Conservation (phyloP, 108 stramenopile species). For the Licmophora abbreviata region DNA sequence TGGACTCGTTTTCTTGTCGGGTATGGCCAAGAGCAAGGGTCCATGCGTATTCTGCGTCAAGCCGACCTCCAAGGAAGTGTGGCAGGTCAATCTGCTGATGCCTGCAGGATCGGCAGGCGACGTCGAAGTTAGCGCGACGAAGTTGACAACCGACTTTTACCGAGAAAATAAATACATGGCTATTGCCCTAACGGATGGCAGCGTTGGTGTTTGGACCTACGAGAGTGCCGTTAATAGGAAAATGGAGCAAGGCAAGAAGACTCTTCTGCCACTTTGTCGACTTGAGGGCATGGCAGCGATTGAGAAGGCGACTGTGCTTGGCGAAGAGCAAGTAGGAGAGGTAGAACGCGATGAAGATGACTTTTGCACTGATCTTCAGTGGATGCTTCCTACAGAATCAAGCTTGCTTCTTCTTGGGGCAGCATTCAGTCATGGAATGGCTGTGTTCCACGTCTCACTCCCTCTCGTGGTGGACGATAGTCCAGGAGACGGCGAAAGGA, state of each 20-base stretch:
- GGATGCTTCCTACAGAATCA: constrained; percentile 33
- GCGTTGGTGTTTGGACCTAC: constrained; percentile 63
- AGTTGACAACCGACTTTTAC: constrained; percentile 15
- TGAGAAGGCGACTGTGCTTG: constrained; percentile 1
- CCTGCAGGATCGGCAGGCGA: constrained; percentile 24
- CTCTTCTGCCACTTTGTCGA: constrained; percentile 35
- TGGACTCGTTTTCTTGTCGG: constrained; percentile 71
- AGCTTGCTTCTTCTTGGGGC: constrained; percentile 44
- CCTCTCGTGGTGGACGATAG: constrained; percentile 20
- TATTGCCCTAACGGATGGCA: constrained; percentile 65
- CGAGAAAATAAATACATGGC: constrained; percentile 45
- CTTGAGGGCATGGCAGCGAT: constrained; percentile 17
- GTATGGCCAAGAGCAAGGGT: constrained; percentile 28
- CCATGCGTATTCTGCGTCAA: constrained; percentile 65
- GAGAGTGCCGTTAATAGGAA: constrained; percentile 41
- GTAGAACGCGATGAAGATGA: constrained; percentile 13
- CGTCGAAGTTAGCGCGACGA: constrained; percentile 6
- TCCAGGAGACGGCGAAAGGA: not conserved
- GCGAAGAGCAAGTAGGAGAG: not conserved
- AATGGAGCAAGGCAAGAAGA: constrained; percentile 15
- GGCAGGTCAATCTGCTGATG: constrained; percentile 56
- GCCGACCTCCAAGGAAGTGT: constrained; percentile 58
- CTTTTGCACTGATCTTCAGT: constrained; percentile 53
- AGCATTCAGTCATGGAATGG: constrained; percentile 58
- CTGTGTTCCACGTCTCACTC: constrained; percentile 56